These are phyloP conservation scores for Plasmopara viticola DNA, from an alignment of 352 stramenopile genomes.

Conservation along the genomic window DNA sequence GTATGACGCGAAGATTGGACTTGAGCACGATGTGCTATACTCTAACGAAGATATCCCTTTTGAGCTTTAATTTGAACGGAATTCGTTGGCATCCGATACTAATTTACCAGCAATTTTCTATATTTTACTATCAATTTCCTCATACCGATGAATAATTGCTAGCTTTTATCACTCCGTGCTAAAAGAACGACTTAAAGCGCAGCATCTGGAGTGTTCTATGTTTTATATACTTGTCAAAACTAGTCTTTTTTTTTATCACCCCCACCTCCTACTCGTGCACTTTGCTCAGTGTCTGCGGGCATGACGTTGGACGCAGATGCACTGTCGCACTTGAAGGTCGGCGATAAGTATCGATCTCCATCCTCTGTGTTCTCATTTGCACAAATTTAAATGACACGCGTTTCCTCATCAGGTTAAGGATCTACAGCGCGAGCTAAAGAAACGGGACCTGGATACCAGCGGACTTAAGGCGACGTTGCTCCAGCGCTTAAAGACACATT, in stretches of 20 bases:
- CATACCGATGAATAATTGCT: too few species aligned
- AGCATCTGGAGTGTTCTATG: too few species aligned
- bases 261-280: neutral
- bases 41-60: slow-evolving; percentile 77
- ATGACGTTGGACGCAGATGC: slow-evolving; percentile 17
- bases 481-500: slow-evolving; percentile 28
- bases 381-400: neutral
- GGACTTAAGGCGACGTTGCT: slow-evolving; percentile 41
- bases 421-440: slow-evolving; percentile 38
- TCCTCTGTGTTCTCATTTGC: neutral
- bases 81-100: too few species aligned
- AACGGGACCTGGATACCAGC: slow-evolving; percentile 30
- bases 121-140: too few species aligned
- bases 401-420: slow-evolving; percentile 47
- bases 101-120: neutral
- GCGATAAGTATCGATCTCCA: neutral
- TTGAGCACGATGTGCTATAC: slow-evolving; percentile 77
- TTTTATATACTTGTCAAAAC: neutral
- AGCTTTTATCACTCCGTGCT: too few species aligned
- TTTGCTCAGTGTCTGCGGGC: neutral
- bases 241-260: neutral
- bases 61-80: slow-evolving; percentile 42
- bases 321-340: slow-evolving; percentile 23
- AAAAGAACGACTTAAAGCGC: too few species aligned
- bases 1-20: slow-evolving; percentile 77